Base-by-base conservation (phyloP, 202 grass and related monocot species). In the Setaria viridis region DNA sequence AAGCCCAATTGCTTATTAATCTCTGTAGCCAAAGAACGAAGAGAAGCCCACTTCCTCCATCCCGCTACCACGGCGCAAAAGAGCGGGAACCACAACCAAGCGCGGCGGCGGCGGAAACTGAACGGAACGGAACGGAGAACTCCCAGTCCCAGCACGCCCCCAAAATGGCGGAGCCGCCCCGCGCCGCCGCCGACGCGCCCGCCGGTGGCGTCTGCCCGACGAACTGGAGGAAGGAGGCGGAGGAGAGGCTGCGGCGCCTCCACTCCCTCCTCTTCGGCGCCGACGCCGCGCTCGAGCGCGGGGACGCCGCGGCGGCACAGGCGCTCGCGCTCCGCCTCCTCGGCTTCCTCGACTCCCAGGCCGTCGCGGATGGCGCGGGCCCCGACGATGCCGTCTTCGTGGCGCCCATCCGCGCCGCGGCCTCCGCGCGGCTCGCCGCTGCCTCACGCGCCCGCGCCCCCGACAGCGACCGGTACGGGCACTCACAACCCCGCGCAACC, bases 261-360 rank as follows among this genome's bases (percentile, higher is more conserved):
- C 95, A 95, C 74, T 94, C 91, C 13, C 85, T 98, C 73, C 81
- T 94, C 43, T 98, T 94, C 78, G 95, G 93, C 41, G 87, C 90
- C 41, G 93, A 95, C 16, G 84, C 84, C 34, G 91, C 93, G 62
- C 91, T 98, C 51, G 88, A 95, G 39, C 71, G 83, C 14, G 89
- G 87, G 55, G 93, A 98, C 43, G 62, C 88, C 62, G 70, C 83
- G 60, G 87, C 60, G 63, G 89, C 95, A 10, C 91, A 86, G 72
- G 76, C 54, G 19, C 91, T 98, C 37, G 88, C 86, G 77, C 89
- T 98, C 70, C 95, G 95, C 82, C 93, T 98, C 66, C 85, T 98
- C 47, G 95, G 95, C 79, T 95, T 98, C 85, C 86, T 98, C 81
- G 91, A 98, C 43, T 92, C 84, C 6, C 86, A 89, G 72, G 67